Evolutionary conservation across 495 filamentous ascomycete species (phyloP), one percentile per base, ranked within the genome.

Genomic region (Aspergillus panamensis): DNA sequence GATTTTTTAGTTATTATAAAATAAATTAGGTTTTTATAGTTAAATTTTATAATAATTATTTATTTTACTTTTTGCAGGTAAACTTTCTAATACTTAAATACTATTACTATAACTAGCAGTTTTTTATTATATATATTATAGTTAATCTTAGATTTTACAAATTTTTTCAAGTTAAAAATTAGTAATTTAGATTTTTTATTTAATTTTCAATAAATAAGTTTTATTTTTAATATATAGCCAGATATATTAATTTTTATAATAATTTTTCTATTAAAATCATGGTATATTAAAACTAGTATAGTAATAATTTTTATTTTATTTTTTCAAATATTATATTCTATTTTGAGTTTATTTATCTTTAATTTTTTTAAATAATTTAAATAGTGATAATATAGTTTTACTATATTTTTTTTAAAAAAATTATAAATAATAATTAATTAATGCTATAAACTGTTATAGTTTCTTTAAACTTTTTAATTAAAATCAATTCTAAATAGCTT

Each of bases 191-290:
- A 43, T 43, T 14, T 43, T 43, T 6, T 43, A 14, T 43, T 14
- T 43, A 43, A 16, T 43, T 43, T 14, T 43, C 6, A 12, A 6
- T 35, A 35, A 6, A 35, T 35, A 6, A 35, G 6, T 35, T 12
- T 35, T 35, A 12, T 12, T 35, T 35, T 12, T 35, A 35, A 12
- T 35, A 35, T 12, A 35, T 6, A 35, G 32, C 12, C 32, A 6
- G 32, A 12, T 48, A 48, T 48, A 48, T 48, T 48, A 48, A 21
- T 48, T 48, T 35, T 35, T 6, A 35, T 35, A 35, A 12, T 35
- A 6, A 35, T 35, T 35, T 35, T 35, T n/a, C n/a, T 35, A 12
- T 35, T 35, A 35, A 43, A 8, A 43, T 43, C n/a, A 43, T 43
- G n/a, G 5, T 14, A 14, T 43, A 43, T 16, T 6, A 43, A 16